phyloP scores from a whole-genome alignment of 2,329 filamentous ascomycete species.

The Catunica adiposa region DNA sequence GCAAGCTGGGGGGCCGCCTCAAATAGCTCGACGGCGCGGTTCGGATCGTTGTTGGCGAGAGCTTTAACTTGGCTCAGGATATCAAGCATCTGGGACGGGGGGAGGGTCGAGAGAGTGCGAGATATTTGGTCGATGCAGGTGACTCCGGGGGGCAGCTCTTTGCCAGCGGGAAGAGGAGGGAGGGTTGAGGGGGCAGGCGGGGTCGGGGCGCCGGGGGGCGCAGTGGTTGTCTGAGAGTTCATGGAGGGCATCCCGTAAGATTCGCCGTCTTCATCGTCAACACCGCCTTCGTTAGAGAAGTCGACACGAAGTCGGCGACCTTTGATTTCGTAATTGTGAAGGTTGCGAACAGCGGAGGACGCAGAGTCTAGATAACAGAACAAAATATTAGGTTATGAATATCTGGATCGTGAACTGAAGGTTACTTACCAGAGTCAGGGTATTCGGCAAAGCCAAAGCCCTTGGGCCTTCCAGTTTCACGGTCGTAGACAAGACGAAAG shows the following conservation, averaged over 20 bases:
- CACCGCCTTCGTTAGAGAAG: slow-evolving; percentile 83
- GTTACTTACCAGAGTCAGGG: slow-evolving; percentile 59
- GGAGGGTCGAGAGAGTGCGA: slow-evolving; percentile 70
- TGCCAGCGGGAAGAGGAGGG: slow-evolving; percentile 68
- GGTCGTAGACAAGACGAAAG: slow-evolving; percentile 88
- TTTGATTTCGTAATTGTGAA: slow-evolving; percentile 93
- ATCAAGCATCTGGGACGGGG: slow-evolving; percentile 77
- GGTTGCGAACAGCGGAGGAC: slow-evolving; percentile 81
- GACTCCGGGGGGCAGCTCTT: slow-evolving; percentile 67
- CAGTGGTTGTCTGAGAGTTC: background rate
- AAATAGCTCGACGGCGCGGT: slow-evolving; percentile 70
- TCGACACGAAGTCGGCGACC: slow-evolving; percentile 87
- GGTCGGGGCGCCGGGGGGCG: slow-evolving; percentile 6
- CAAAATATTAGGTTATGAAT: background rate
- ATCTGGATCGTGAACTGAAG: background rate
- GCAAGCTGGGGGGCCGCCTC: slow-evolving; percentile 79
- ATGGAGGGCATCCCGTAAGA: slow-evolving; percentile 5
- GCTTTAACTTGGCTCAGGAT: slow-evolving; percentile 90
- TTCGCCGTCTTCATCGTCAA: slow-evolving; percentile 40
- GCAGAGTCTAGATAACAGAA: slow-evolving; percentile 44
- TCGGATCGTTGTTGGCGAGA: slow-evolving; percentile 65
- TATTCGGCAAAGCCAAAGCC: slow-evolving; percentile 97
- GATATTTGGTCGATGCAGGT: slow-evolving; percentile 84
- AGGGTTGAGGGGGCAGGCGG: slow-evolving; percentile 35
- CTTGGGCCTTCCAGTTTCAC: slow-evolving; percentile 85